A percentile compares a stretch with the other conserved stretches of the same genome.
Evolutionary conservation across 1,284 basidiomycete genomes (phyloP).

Genomic region (Cutaneotrichosporon sp.): DNA sequence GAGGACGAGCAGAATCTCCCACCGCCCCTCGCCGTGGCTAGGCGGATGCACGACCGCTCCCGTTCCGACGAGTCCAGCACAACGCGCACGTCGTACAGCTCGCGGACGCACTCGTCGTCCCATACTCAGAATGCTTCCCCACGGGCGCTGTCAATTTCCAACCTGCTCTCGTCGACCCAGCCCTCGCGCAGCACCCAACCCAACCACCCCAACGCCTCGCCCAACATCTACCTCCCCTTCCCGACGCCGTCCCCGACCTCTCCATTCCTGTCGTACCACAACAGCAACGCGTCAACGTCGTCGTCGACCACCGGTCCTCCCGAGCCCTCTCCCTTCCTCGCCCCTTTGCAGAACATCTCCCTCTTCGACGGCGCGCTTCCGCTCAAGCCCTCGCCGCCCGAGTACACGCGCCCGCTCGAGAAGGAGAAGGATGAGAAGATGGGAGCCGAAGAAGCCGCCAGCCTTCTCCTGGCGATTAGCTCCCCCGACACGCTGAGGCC

Average conservation of each 20-base stretch:
- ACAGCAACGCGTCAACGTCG: constrained; percentile 7
- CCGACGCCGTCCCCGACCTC: constrained; percentile 45
- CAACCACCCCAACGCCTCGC: constrained; percentile 25
- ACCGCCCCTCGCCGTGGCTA: constrained; percentile 30
- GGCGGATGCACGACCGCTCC: constrained; percentile 8
- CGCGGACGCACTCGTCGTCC: constrained; percentile 1
- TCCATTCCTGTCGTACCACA: constrained; percentile 36
- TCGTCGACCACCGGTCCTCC: constrained; percentile 18
- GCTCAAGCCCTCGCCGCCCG: constrained; percentile 16
- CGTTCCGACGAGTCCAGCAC: constrained; percentile 61
- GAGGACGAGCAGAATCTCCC: constrained; percentile 36
- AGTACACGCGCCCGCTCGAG: constrained; percentile 5
- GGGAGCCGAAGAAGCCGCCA: constrained; percentile 41
- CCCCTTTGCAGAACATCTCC: constrained; percentile 35
- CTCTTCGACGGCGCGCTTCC: constrained; percentile 36
- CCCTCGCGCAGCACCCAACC: constrained; percentile 14
- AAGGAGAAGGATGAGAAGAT: constrained; percentile 17
- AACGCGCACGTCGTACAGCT: constrained; percentile 34
- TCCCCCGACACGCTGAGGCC: constrained; percentile 42
- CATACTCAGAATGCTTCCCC: constrained; percentile 9
- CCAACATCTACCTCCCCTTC: constrained; percentile 44
- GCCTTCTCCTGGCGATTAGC: constrained; percentile 40
- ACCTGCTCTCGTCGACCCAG: constrained; percentile 9
- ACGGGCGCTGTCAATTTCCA: constrained; percentile 11
- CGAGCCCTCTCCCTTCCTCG: constrained; percentile 42